Base-by-base conservation (phyloP, 805 yeast species). In the Zygosaccharomyces bailii region DNA sequence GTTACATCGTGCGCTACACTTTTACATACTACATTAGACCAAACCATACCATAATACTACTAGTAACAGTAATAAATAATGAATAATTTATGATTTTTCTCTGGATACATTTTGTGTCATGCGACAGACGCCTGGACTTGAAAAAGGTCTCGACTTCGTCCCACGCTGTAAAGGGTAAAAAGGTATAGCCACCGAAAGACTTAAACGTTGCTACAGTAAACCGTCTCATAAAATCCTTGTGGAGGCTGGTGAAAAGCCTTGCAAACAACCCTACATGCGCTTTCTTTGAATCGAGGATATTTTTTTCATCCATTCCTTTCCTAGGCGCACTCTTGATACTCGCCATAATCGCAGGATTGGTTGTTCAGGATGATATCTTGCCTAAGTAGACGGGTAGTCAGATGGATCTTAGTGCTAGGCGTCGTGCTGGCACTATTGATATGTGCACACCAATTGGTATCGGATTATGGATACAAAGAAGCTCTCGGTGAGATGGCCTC, bases 91-190 rank as follows among this genome's bases (percentile, higher is more conserved):
- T 24, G 27, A 24, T 21, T 13, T 13, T 34, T 34, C 13, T 7
- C 6, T 35, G 11, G 9, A 25, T 17, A 10, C 5, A 25, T 13
- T 3, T 18, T 37, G 40, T 37, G 32, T 37, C 40, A 24, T 10
- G 31, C 40, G 32, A 25, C 39, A 35, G 24, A 25, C 20, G 13
- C 21, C 8, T 4, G 24, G 23, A 9, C 4, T 7, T 21, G 29
- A 23, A 21, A 16, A 25, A 20, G 23, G 40, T 24, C 40, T 37
- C 23, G 40, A 19, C 30, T 23, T 21, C n/a, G 13, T 14, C 20
- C 16, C n/a, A 9, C 18, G 30, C 40, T 37, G 30, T 37, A 37
- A 37, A 37, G 21, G 40, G 40, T 37, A 37, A 37, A 9, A 14
- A 37, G 18, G 17, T 9, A 30, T 36, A 7, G 23, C 13, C 20